Evolutionary conservation across 2,329 filamentous ascomycete genomes (phyloP), one percentile per base, ranked within the genome.

Genomic region (Paraphoma sp.): DNA sequence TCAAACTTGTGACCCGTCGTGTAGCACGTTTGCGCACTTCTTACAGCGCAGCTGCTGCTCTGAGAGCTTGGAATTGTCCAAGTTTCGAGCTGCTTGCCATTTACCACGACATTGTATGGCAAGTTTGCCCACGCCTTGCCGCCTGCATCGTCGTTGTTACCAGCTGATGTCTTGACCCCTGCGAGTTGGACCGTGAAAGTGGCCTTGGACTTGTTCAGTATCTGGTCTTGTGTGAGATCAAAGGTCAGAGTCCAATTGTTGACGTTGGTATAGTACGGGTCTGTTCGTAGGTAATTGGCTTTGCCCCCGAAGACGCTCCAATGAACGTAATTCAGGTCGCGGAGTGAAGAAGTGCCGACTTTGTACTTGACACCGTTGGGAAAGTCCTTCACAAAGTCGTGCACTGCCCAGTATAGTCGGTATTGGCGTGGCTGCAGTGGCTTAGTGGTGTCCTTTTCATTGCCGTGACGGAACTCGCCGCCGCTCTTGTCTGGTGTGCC

Each of bases 151-250:
- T 57, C 51, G 28, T 54, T 57, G 17, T 57, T 57, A 2, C 54
- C 54, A 8, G 51, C 80, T 4, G 85, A 84, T 0, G 84, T 86
- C 75, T 89, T 89, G 1, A 83, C 86, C 2, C 83, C 86, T 0
- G 86, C 86, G 1, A 89, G 78, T 67, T 89, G 86, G 1, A 89
- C 80, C 0, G 86, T 89, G 28, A 89, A 82, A 0, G 84, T 88
- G 0, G 85, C 86, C 54, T 77, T 81, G 6, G 43, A 57, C 47
- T 53, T 67, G 11, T 73, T 70, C 2, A 70, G 62, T 1, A 87
- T 62, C 48, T 84, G 74, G 0, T 74, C 64, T 2, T 53, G 48
- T 0, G 48, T 46, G 1, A 60, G 17, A 42, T 70, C 12, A 11
- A 71, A 71, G 3, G 59, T 42, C 2, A 71, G 43, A 1, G 64